phyloP scores from a whole-genome alignment of 2,329 filamentous ascomycete genomes.

The Colletotrichum spinosum region DNA sequence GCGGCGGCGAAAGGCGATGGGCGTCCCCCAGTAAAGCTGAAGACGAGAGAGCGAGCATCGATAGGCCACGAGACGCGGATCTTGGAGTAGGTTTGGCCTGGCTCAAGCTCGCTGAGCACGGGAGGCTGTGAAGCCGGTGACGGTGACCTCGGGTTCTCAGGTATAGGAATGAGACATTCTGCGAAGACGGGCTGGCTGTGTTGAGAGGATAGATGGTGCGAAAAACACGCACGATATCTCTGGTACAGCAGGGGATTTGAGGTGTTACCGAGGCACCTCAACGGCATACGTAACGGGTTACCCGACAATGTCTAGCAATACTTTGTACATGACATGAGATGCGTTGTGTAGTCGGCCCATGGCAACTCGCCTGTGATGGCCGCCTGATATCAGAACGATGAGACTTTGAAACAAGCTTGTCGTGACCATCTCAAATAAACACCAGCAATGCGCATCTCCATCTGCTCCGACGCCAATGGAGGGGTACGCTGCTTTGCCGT shows the following conservation, averaged over 20 bases:
- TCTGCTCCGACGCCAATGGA: background rate
- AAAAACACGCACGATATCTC: too few relatives aligned
- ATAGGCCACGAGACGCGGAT: background rate
- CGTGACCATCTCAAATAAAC: constrained; percentile 32
- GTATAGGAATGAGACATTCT: constrained; percentile 34
- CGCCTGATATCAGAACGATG: constrained; percentile 9
- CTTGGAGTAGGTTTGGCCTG: background rate
- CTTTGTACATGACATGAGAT: background rate
- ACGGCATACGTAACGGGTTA: too few relatives aligned
- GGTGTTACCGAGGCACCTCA: too few relatives aligned
- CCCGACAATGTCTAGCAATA: too few relatives aligned
- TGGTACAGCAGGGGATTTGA: too few relatives aligned
- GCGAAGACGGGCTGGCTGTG: constrained; percentile 10
- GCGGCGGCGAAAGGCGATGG: constrained; percentile 27
- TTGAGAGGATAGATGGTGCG: too few relatives aligned
- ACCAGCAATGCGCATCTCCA: constrained; percentile 20
- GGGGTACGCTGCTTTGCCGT: constrained; percentile 20
- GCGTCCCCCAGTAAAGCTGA: constrained; percentile 10
- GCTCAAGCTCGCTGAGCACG: constrained; percentile 1
- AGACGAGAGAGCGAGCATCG: background rate
- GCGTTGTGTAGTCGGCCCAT: background rate
- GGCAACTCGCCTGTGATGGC: background rate
- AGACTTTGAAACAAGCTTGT: constrained; percentile 36
- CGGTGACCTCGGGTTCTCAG: constrained; percentile 21
- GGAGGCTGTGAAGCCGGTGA: constrained; percentile 5